phyloP scores from a whole-genome alignment of 2,329 filamentous ascomycete genomes.

The Lizonia empirigonia region DNA sequence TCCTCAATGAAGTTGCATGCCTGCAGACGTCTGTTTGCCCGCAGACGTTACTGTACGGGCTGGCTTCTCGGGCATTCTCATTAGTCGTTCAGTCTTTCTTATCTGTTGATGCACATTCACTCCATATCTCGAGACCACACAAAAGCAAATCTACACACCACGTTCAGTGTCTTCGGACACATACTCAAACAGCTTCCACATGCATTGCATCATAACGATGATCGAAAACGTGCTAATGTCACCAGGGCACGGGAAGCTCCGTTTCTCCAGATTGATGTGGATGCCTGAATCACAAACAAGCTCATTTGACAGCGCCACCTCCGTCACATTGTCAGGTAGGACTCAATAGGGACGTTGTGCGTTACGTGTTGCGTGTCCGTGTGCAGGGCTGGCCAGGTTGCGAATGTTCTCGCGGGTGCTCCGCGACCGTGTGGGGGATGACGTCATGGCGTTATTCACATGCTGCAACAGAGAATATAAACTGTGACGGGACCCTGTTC shows the following conservation, averaged over 20 bases:
- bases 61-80: conserved; percentile 19
- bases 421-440: conserved; percentile 4
- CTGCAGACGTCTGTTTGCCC: conserved; percentile 20
- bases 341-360: background rate
- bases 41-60: conserved; percentile 21
- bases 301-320: conserved; percentile 14
- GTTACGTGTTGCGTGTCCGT: background rate
- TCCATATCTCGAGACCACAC: background rate
- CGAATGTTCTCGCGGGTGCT: conserved; percentile 5
- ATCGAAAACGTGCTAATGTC: background rate
- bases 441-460: conserved; percentile 8
- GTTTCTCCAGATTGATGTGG: background rate
- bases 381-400: conserved; percentile 1
- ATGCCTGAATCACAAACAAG: background rate
- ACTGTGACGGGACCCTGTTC: background rate
- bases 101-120: conserved; percentile 9
- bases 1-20: conserved; percentile 20
- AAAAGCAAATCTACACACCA: conserved; percentile 13
- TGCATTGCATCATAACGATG: conserved; percentile 9
- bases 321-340: conserved; percentile 7
- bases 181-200: background rate
- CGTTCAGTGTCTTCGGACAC: conserved; percentile 12
- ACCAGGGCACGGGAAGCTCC: background rate
- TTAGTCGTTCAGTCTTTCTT: background rate
- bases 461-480: conserved; percentile 13